Conservation (phyloP, 2,329 filamentous ascomycete genomes). For the Daldinia eschscholtzii region DNA sequence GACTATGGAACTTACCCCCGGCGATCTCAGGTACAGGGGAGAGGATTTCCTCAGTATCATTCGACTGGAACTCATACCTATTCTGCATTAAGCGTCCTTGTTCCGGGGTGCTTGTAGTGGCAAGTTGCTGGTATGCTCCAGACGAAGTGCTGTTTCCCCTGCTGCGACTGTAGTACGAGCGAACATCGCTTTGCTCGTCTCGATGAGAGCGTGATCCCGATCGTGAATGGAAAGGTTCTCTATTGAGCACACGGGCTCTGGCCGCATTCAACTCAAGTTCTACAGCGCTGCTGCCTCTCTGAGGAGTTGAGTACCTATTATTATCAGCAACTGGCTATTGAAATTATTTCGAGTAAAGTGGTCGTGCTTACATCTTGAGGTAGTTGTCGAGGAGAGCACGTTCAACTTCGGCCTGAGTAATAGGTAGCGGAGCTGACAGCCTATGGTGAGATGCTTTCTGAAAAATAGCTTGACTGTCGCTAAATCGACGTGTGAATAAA, state of each 20-base stretch:
- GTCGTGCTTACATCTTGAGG: conserved; percentile 28
- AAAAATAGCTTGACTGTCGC: not conserved
- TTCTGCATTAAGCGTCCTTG: conserved; percentile 23
- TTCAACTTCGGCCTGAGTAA: not conserved
- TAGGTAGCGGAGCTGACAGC: not conserved
- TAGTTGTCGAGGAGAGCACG: not conserved
- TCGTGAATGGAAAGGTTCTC: conserved; percentile 19
- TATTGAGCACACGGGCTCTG: conserved; percentile 10
- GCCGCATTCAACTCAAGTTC: conserved; percentile 1
- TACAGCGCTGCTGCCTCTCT: not conserved
- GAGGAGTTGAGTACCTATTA: conserved; percentile 18
- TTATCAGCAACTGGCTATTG: conserved; percentile 18
- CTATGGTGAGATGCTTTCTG: not conserved
- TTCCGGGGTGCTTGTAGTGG: conserved; percentile 11
- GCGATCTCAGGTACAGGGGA: conserved; percentile 33
- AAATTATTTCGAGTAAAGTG: not conserved
- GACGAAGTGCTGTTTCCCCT: conserved; percentile 14
- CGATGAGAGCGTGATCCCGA: conserved; percentile 6
- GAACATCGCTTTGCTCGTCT: not conserved
- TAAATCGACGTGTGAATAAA: not conserved
- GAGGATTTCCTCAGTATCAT: conserved; percentile 14
- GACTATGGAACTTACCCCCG: conserved; percentile 32
- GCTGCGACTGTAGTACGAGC: conserved; percentile 1
- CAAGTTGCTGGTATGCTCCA: conserved; percentile 7
- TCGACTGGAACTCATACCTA: conserved; percentile 23